Conservation (phyloP, 2,329 filamentous ascomycete species). For the Chaetomiaceae sp. region DNA sequence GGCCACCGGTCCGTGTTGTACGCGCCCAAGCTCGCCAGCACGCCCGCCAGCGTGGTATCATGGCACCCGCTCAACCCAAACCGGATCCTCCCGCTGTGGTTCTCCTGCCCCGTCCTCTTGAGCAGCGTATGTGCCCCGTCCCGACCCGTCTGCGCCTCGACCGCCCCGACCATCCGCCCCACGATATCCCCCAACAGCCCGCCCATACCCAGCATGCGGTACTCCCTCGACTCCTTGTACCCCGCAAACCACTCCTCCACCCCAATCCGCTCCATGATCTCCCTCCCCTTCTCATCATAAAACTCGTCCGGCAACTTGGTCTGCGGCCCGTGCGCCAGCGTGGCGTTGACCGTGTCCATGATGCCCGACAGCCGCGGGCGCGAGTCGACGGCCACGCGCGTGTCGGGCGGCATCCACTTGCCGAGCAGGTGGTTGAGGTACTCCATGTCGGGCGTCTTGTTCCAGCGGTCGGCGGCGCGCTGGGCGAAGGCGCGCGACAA, state of each 20-base stretch:
- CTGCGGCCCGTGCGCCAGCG: constrained; percentile 73
- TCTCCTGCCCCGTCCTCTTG: constrained; percentile 32
- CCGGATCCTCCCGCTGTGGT: constrained; percentile 48
- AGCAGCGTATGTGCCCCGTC: constrained; percentile 50
- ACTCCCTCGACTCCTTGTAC: constrained; percentile 79
- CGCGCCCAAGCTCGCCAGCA: constrained; percentile 73
- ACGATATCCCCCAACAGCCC: constrained; percentile 79
- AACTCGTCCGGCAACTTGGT: constrained; percentile 81
- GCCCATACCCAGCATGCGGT: constrained; percentile 85
- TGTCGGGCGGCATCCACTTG: constrained; percentile 77
- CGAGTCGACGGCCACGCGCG: constrained; percentile 73
- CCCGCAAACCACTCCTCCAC: constrained; percentile 93
- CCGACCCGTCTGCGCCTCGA: constrained; percentile 50
- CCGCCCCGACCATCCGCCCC: constrained; percentile 64
- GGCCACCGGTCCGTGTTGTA: constrained; percentile 76
- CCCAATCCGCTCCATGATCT: constrained; percentile 68
- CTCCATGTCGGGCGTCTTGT: constrained; percentile 72
- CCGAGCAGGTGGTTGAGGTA: constrained; percentile 74
- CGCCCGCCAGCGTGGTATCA: constrained; percentile 83
- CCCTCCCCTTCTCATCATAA: constrained; percentile 69
- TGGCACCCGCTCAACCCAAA: constrained; percentile 84
- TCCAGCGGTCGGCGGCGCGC: constrained; percentile 68
- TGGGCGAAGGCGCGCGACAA: constrained; percentile 68
- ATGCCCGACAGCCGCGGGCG: constrained; percentile 82
- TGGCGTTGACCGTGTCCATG: constrained; percentile 91